Base-by-base conservation (phyloP, 1,284 basidiomycete species). In the Exsudoporus floridanus region DNA sequence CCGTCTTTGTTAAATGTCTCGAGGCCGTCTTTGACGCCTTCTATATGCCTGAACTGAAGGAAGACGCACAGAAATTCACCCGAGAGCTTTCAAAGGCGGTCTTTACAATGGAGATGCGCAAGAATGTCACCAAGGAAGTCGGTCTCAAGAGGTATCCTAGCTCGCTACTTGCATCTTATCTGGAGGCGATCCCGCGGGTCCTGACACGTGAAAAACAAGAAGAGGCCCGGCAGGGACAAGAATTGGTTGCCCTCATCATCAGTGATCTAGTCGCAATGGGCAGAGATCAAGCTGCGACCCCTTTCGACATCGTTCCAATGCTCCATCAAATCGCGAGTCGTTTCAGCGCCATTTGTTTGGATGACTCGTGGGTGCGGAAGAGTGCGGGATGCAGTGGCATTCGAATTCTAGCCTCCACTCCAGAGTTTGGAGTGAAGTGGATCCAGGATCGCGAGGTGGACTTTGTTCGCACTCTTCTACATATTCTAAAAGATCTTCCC, bases 401-500 rank as follows among this genome's bases (percentile, higher is more conserved):
- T 65, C 82, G 81, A 60, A 83, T 94, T 52, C 81, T 98, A 72
- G 83, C 87, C 0, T 73, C 77, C 49, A 83, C 86, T 14, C 81
- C 88, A 2, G 81, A 87, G 21, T 74, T 97, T 25, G 89, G 85
- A 23, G 75, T 83, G 37, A 84, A 82, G 59, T 97, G 94, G 92
- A 80, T 95, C 45, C 80, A 83, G 55, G 93, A 97, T 52, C 87
- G 94, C 43, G 91, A 97, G 69, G 81, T 92, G 40, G 96, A 99
- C 62, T 86, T 98, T 57, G 84, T 95, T 46, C 88, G 95, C 41
- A 94, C 92, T 5, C 80, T 99, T 31, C 77, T 99, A 41, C 95
- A 95, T 66, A 90, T 96, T 57, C 78, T 99, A 46, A 98, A 99
- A 69, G 96, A 99, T 67, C 90, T 98, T 67, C 95, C 97, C 0